phyloP scores from a whole-genome alignment of 495 filamentous ascomycete species.

The Staphylotrichum tortipilum region DNA sequence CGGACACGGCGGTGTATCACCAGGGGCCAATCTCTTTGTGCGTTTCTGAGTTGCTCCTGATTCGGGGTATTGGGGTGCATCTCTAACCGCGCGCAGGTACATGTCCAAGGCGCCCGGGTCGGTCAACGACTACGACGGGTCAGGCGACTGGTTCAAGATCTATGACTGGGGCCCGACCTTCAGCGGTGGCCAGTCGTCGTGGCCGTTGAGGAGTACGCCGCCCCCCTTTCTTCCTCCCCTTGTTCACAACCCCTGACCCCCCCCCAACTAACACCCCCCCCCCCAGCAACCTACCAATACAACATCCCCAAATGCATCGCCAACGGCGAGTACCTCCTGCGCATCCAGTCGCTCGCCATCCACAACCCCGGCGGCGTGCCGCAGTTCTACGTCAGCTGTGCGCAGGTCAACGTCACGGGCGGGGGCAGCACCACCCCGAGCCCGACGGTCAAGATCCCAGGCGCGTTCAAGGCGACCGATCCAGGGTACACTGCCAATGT shows the following conservation, averaged over 20 bases:
- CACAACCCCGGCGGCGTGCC: slow-evolving; percentile 47
- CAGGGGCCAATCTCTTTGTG: slow-evolving; percentile 50
- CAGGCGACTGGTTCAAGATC: slow-evolving; percentile 48
- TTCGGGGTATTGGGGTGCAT: too few species aligned
- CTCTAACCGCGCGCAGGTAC: slow-evolving; percentile 16
- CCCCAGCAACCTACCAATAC: slow-evolving; percentile 38
- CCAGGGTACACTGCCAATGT: slow-evolving; percentile 45
- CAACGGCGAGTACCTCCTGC: slow-evolving; percentile 53
- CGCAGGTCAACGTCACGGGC: slow-evolving; percentile 27
- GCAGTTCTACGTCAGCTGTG: slow-evolving; percentile 51
- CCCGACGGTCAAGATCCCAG: slow-evolving; percentile 44
- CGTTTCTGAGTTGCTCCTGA: slow-evolving; percentile 3
- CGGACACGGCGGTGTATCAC: slow-evolving; percentile 49
- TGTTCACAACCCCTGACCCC: too few species aligned
- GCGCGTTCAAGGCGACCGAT: slow-evolving; percentile 46
- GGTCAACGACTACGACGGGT: slow-evolving; percentile 39
- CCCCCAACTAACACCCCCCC: not conserved
- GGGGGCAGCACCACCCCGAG: slow-evolving; percentile 12
- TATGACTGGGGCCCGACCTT: slow-evolving; percentile 39
- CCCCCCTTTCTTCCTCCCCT: not conserved
- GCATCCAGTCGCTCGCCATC: slow-evolving; percentile 53
- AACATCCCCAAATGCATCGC: slow-evolving; percentile 47
- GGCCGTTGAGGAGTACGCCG: slow-evolving; percentile 35
- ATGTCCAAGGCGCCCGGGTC: slow-evolving; percentile 45
- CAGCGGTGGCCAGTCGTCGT: slow-evolving; percentile 25